phyloP scores from a whole-genome alignment of 2,329 filamentous ascomycete genomes.

The Cladosporium sp. region DNA sequence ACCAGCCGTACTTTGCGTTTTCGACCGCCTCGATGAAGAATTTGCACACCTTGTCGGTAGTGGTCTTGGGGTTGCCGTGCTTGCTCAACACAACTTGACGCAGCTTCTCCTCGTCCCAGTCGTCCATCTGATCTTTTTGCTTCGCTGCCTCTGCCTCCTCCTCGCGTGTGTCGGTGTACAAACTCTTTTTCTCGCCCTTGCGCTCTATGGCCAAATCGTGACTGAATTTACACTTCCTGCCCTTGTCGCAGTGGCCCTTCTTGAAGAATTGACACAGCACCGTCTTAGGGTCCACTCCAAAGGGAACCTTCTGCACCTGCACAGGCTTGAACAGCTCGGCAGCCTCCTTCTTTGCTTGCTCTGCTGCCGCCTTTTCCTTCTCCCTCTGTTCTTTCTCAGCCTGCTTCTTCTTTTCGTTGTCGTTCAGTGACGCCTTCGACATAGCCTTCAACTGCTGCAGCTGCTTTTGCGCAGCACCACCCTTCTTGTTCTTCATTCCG shows the following conservation, averaged over 20 bases:
- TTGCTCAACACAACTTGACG: slow-evolving; percentile 87
- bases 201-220: slow-evolving; percentile 87
- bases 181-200: slow-evolving; percentile 84
- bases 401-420: slow-evolving; percentile 80
- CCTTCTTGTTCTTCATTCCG: slow-evolving; percentile 99
- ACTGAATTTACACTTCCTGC: slow-evolving; percentile 93
- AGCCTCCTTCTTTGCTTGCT: slow-evolving; percentile 75
- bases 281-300: slow-evolving; percentile 97
- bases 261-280: slow-evolving; percentile 96
- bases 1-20: slow-evolving; percentile 98
- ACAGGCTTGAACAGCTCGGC: slow-evolving; percentile 84
- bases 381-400: slow-evolving; percentile 63
- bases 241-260: slow-evolving; percentile 96
- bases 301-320: slow-evolving; percentile 95
- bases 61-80: slow-evolving; percentile 92
- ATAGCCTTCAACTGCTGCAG: slow-evolving; percentile 80
- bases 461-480: slow-evolving; percentile 79
- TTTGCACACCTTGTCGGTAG: slow-evolving; percentile 99
- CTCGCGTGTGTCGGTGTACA: slow-evolving; percentile 79
- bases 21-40: slow-evolving; percentile 96
- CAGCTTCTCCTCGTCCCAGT: slow-evolving; percentile 97
- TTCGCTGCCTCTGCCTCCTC: slow-evolving; percentile 66
- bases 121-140: slow-evolving; percentile 86
- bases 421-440: slow-evolving; percentile 68
- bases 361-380: slow-evolving; percentile 86